phyloP scores from a whole-genome alignment of 1,139 yeast species.

The Pneumocystis murina region DNA sequence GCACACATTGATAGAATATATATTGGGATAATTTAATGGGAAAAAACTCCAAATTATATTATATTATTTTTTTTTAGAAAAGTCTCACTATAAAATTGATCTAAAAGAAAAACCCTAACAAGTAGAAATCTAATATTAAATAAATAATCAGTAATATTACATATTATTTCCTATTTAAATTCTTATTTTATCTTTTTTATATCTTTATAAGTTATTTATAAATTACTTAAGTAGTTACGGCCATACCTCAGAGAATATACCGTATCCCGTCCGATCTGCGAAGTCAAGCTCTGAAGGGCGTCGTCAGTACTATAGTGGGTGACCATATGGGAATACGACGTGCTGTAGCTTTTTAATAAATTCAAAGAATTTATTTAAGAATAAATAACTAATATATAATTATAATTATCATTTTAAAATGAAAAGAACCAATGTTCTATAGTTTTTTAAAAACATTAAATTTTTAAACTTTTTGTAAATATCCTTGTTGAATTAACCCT shows the following conservation, averaged over 20 bases:
- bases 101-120: too few relatives aligned
- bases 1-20: too few relatives aligned
- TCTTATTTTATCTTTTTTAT: background rate
- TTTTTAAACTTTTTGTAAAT: conserved; percentile 43
- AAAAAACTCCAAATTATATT: too few relatives aligned
- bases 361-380: too few relatives aligned
- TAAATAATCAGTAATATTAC: too few relatives aligned
- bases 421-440: too few relatives aligned
- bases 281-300: conserved; percentile 3
- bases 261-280: conserved; percentile 4
- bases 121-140: too few relatives aligned
- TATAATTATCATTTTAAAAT: too few relatives aligned
- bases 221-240: background rate
- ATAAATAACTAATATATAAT: too few relatives aligned
- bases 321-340: conserved; percentile 2
- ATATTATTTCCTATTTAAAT: background rate
- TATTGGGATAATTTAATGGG: too few relatives aligned
- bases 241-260: conserved; percentile 2
- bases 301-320: conserved; percentile 3
- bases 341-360: conserved; percentile 20
- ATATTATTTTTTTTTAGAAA: too few relatives aligned
- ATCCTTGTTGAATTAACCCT: conserved; percentile 85
- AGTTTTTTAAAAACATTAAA: background rate
- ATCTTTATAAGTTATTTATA: background rate
- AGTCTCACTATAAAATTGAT: too few relatives aligned